Evolutionary conservation across 805 yeast genomes (phyloP).

Genomic region (Starmerella stellata): DNA sequence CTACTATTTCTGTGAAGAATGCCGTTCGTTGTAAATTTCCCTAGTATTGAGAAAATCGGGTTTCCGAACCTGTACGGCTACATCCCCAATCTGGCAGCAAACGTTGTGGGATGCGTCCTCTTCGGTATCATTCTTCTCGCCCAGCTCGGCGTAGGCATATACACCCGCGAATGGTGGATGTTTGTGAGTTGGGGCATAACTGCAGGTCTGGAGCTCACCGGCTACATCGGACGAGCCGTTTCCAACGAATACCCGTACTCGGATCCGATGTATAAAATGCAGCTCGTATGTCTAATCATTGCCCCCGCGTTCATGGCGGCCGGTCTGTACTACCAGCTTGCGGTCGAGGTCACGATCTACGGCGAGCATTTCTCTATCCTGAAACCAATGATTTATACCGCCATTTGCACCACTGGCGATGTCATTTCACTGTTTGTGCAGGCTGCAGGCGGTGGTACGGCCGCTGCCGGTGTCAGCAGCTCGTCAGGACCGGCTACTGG

Average conservation of each 20-base stretch:
- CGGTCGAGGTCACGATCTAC: conserved; percentile 44
- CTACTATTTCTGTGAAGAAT: too few relatives aligned
- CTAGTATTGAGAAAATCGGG: too few relatives aligned
- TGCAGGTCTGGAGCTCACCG: conserved; percentile 41
- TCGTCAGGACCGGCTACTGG: conserved; percentile 28
- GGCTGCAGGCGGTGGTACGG: conserved; percentile 54
- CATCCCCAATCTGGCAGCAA: conserved; percentile 38
- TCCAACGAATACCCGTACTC: conserved; percentile 23
- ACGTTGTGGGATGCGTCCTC: conserved; percentile 36
- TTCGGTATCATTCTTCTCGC: conserved; percentile 32
- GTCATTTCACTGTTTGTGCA: conserved; percentile 46
- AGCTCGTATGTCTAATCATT: conserved; percentile 49
- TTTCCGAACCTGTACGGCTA: conserved; percentile 10
- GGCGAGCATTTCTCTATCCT: conserved; percentile 36
- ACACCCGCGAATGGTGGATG: conserved; percentile 47
- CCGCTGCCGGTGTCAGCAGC: conserved; percentile 34
- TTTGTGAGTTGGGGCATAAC: conserved; percentile 40
- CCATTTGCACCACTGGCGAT: conserved; percentile 50
- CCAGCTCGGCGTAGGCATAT: conserved; percentile 30
- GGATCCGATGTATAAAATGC: conserved; percentile 35
- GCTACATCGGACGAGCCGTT: conserved; percentile 47
- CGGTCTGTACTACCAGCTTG: conserved; percentile 56
- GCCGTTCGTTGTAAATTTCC: too few relatives aligned
- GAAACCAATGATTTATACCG: conserved; percentile 43
- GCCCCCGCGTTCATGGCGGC: conserved; percentile 79